Conservation (phyloP, 2,329 filamentous ascomycete genomes). For the Colletotrichum sojae region DNA sequence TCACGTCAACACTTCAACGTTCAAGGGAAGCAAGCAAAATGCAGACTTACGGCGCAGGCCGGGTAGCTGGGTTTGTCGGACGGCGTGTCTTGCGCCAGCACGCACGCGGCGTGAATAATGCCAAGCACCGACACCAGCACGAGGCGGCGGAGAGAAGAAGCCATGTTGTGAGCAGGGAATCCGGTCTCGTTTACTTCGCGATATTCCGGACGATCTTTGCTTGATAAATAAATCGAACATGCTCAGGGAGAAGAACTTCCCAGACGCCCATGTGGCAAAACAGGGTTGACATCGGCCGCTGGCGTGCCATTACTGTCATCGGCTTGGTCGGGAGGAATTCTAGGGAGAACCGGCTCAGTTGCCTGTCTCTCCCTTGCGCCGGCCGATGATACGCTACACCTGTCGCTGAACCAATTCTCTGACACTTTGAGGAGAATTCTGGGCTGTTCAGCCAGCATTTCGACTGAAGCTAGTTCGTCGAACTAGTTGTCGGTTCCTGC, state of each 20-base stretch:
- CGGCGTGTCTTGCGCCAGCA: slow-evolving; percentile 16
- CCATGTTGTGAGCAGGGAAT: slow-evolving; percentile 14
- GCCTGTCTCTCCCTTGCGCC: background rate
- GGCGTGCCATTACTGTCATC: slow-evolving; percentile 5
- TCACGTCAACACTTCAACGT: background rate
- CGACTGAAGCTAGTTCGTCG: too few species aligned
- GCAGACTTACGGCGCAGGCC: slow-evolving; percentile 39
- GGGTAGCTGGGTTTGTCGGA: slow-evolving; percentile 33
- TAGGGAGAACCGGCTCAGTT: slow-evolving; percentile 3
- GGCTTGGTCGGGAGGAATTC: slow-evolving; percentile 4
- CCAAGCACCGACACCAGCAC: slow-evolving; percentile 26
- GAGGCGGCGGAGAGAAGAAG: slow-evolving; percentile 20
- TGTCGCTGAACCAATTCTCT: background rate
- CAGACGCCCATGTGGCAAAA: slow-evolving; percentile 25
- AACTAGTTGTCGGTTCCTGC: too few species aligned
- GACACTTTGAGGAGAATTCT: background rate
- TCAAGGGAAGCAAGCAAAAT: background rate
- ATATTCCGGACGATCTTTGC: slow-evolving; percentile 23
- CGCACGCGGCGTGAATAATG: slow-evolving; percentile 7
- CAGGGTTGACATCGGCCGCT: slow-evolving; percentile 3
- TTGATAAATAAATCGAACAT: slow-evolving; percentile 23
- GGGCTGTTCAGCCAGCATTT: too few species aligned
- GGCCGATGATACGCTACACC: background rate
- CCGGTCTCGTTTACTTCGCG: slow-evolving; percentile 3
- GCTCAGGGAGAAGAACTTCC: slow-evolving; percentile 3